Evolutionary conservation across 805 yeast species (phyloP).

Genomic region (Nakazawaea ishiwadae): DNA sequence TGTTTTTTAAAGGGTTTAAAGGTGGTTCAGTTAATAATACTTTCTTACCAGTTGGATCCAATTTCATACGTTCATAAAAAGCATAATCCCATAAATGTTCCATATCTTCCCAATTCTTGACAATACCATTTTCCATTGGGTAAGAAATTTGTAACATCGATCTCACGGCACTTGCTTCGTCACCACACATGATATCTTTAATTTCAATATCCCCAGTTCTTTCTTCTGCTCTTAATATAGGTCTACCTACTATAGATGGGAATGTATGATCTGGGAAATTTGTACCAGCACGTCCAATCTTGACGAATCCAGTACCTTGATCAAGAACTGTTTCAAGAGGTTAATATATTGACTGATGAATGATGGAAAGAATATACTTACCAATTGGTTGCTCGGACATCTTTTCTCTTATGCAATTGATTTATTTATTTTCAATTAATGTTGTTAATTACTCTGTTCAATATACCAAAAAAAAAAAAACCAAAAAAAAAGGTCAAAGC

Average conservation of each 20-base stretch:
- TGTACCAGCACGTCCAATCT: constrained; percentile 94
- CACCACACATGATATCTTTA: constrained; percentile 97
- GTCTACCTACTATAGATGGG: constrained; percentile 97
- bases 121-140: constrained; percentile 98
- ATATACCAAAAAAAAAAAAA: too few relatives aligned
- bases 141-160: constrained; percentile 89
- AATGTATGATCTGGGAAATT: constrained; percentile 96
- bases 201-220: constrained; percentile 72
- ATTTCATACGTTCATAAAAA: constrained; percentile 83
- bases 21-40: constrained; percentile 95
- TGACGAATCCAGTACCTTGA: constrained; percentile 98
- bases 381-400: constrained; percentile 17
- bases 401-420: too few relatives aligned
- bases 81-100: constrained; percentile 98
- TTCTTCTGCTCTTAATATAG: constrained; percentile 95
- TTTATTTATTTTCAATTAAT: too few relatives aligned
- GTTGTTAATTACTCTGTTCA: too few relatives aligned
- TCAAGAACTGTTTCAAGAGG: constrained; percentile 64
- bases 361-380: constrained; percentile 3
- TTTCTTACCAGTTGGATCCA: constrained; percentile 70
- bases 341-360: not conserved
- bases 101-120: constrained; percentile 98
- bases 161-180: constrained; percentile 88
- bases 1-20: constrained; percentile 87
- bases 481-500: too few relatives aligned